A percentile compares a stretch with the other conserved stretches of the same genome.
Conservation (phyloP, 352 stramenopile species). For the Pythium aphanidermatum region DNA sequence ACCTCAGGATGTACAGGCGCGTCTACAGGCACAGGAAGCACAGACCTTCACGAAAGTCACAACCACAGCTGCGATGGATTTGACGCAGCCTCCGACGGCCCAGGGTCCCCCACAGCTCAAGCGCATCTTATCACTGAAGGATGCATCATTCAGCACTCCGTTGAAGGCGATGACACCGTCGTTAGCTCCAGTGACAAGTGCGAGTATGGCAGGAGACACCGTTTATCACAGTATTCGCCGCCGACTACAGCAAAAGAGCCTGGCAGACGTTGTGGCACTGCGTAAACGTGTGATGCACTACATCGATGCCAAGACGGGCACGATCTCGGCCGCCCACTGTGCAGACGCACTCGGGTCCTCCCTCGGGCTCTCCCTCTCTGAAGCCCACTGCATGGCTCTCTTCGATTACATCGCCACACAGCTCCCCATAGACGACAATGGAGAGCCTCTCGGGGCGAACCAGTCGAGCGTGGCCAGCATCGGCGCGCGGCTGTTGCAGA, state of each 20-base stretch:
- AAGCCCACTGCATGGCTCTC: conserved; percentile 39
- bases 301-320: conserved; percentile 46
- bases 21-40: conserved; percentile 29
- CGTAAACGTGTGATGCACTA: conserved; percentile 39
- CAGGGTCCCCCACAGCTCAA: too few relatives aligned
- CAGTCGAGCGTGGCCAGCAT: conserved; percentile 11
- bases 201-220: conserved; percentile 23
- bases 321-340: conserved; percentile 35
- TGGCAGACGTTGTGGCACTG: conserved; percentile 42
- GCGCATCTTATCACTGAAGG: conserved; percentile 52
- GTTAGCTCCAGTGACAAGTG: neutral
- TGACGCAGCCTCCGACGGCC: conserved; percentile 9
- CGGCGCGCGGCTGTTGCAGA: conserved; percentile 32
- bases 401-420: conserved; percentile 39
- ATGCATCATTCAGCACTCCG: conserved; percentile 31
- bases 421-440: conserved; percentile 12
- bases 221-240: conserved; percentile 40
- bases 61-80: conserved; percentile 7
- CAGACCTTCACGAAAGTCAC: neutral
- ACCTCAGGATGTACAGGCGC: conserved; percentile 24
- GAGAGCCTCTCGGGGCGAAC: neutral
- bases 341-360: conserved; percentile 30
- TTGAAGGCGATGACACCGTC: conserved; percentile 14
- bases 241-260: conserved; percentile 33
- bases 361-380: conserved; percentile 33